Evolutionary conservation across 192 early-diverging fungal species (phyloP).

Genomic region (Diversispora epigaea): DNA sequence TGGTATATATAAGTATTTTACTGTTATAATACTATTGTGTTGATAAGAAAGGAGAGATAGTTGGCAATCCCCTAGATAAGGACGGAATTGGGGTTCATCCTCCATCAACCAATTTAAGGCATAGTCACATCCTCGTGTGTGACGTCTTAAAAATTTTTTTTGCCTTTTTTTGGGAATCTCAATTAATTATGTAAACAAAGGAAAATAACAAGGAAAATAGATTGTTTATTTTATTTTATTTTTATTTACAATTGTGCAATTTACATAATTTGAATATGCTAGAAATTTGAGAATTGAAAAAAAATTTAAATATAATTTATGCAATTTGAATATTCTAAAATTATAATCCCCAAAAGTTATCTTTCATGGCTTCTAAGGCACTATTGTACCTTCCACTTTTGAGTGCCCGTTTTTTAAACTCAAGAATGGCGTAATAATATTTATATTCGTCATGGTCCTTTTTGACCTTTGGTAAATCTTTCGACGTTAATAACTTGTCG

Average conservation of each 20-base stretch:
- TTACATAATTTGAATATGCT: conserved; percentile 13
- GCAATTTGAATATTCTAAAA: neutral
- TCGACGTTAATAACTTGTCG: conserved; percentile 46
- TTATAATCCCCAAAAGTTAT: conserved; percentile 4
- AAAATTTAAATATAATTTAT: neutral
- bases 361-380: neutral
- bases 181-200: too few species aligned
- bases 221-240: too few species aligned
- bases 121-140: conserved; percentile 6
- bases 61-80: conserved; percentile 42
- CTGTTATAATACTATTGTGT: conserved; percentile 1
- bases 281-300: neutral
- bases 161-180: neutral
- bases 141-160: conserved; percentile 31
- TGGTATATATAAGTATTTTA: neutral
- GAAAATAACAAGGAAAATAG: too few species aligned
- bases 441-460: neutral
- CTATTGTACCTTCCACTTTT: conserved; percentile 13
- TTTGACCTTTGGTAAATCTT: conserved; percentile 34
- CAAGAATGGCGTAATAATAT: conserved; percentile 5
- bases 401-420: neutral
- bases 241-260: neutral
- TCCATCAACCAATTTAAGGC: conserved; percentile 25
- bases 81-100: conserved; percentile 31
- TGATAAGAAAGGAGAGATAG: conserved; percentile 40